Conservation (phyloP, 768 basidiomycete genomes). For the Termitomyces sp. region DNA sequence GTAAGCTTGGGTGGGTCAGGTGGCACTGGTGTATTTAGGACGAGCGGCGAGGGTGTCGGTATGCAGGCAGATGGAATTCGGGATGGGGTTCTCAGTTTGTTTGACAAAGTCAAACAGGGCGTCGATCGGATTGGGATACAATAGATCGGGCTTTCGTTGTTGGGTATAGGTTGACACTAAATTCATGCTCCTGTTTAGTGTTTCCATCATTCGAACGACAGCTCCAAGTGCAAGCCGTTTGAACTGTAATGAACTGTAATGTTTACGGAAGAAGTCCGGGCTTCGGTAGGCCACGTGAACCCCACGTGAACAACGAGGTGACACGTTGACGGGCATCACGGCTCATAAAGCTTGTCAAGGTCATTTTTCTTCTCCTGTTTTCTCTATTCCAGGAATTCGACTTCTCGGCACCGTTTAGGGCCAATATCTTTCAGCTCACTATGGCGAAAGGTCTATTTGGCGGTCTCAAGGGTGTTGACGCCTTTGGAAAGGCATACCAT, state of each 20-base stretch:
- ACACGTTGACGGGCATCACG: constrained; percentile 25
- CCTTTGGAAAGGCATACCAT: constrained; percentile 90
- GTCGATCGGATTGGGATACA: constrained; percentile 59
- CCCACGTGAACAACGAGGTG: constrained; percentile 16
- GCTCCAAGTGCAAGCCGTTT: too few relatives aligned
- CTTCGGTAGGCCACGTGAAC: constrained; percentile 18
- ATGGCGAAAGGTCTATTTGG: constrained; percentile 79
- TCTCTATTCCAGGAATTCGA: constrained; percentile 17
- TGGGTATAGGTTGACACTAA: background rate
- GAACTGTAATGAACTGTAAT: background rate
- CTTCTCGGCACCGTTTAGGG: constrained; percentile 20
- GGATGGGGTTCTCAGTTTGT: constrained; percentile 81
- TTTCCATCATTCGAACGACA: background rate
- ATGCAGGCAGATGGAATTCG: constrained; percentile 84
- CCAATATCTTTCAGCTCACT: constrained; percentile 26
- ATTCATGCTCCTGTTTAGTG: background rate
- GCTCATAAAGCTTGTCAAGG: constrained; percentile 4
- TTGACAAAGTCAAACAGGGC: constrained; percentile 86
- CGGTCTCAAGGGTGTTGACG: constrained; percentile 88
- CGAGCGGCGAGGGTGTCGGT: constrained; percentile 64
- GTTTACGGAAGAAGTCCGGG: constrained; percentile 22
- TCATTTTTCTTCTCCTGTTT: constrained; percentile 11
- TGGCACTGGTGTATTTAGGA: constrained; percentile 81
- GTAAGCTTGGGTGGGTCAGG: constrained; percentile 87
- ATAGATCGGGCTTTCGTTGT: constrained; percentile 13